Conservation (phyloP, 2,329 filamentous ascomycete species). For the Leptographium lundbergii region DNA sequence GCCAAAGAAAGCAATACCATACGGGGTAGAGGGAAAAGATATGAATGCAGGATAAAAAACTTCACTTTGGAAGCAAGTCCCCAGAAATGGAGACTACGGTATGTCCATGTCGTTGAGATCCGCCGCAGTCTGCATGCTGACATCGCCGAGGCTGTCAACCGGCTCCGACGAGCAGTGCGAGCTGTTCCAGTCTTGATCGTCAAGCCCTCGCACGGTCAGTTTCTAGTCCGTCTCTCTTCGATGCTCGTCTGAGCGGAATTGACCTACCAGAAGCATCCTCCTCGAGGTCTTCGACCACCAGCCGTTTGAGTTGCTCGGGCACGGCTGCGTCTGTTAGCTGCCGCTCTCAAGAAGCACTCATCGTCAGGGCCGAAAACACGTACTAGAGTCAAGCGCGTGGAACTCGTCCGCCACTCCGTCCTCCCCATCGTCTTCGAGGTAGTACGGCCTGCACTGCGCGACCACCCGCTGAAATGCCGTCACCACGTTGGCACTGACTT, state of each 20-base stretch:
- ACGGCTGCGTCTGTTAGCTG: conserved; percentile 20
- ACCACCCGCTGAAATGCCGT: conserved; percentile 29
- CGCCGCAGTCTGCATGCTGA: conserved; percentile 27
- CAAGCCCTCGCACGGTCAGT: conserved; percentile 5
- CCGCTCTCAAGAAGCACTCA: not conserved
- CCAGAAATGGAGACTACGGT: conserved; percentile 1
- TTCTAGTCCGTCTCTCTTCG: not conserved
- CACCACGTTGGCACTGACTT: conserved; percentile 30
- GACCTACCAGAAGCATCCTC: conserved; percentile 47
- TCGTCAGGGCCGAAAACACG: conserved; percentile 11
- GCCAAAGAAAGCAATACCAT: not conserved
- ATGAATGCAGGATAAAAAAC: not conserved
- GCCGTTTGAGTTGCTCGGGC: conserved; percentile 33
- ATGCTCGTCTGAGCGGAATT: not conserved
- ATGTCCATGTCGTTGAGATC: conserved; percentile 22
- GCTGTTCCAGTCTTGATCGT: conserved; percentile 38
- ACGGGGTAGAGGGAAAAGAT: no score
- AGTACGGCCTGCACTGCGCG: conserved; percentile 27
- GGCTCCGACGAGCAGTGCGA: conserved; percentile 42
- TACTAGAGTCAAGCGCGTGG: conserved; percentile 23
- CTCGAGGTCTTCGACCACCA: conserved; percentile 46
- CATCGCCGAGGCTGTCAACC: conserved; percentile 36
- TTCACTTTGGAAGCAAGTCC: not conserved
- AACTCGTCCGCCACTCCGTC: conserved; percentile 20
- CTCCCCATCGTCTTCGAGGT: conserved; percentile 13